A percentile compares a stretch with the other conserved stretches of the same genome.
These are phyloP conservation scores for Phaeolepiota aurea DNA, from an alignment of 768 basidiomycete species.

Conservation along the genomic window DNA sequence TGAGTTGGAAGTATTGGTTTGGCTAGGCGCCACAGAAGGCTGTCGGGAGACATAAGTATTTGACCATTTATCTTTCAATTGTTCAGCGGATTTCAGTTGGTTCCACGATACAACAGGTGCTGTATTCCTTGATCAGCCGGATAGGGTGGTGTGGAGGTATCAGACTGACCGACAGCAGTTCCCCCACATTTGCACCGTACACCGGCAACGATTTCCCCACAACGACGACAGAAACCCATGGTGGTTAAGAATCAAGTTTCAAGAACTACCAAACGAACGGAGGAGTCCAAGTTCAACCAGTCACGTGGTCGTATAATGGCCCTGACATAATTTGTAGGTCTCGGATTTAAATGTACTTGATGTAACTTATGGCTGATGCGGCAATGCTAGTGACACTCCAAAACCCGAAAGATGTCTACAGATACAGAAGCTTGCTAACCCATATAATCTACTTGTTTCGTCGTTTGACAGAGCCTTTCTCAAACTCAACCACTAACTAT, in stretches of 20 bases:
- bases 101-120: slow-evolving; percentile 69
- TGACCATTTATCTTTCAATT: slow-evolving; percentile 64
- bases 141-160: slow-evolving; percentile 1
- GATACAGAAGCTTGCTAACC: too few relatives aligned
- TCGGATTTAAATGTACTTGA: too few relatives aligned
- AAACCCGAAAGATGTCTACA: too few relatives aligned
- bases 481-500: too few relatives aligned
- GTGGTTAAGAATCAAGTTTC: neutral
- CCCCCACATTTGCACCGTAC: slow-evolving; percentile 78
- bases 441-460: too few relatives aligned
- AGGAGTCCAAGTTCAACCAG: slow-evolving; percentile 1
- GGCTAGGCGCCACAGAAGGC: slow-evolving; percentile 31
- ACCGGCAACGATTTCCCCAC: slow-evolving; percentile 73
- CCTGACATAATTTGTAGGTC: too few relatives aligned
- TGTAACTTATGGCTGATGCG: too few relatives aligned
- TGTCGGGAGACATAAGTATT: slow-evolving; percentile 64
- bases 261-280: neutral
- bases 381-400: too few relatives aligned
- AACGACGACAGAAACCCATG: slow-evolving; percentile 84
- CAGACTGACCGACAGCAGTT: slow-evolving; percentile 59
- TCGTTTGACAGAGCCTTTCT: too few relatives aligned
- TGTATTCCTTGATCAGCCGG: slow-evolving; percentile 14
- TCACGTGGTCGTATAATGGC: slow-evolving; percentile 4
- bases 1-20: slow-evolving; percentile 17
- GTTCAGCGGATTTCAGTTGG: slow-evolving; percentile 29